A percentile compares a stretch with the other conserved stretches of the same genome.
Evolutionary conservation across 495 filamentous ascomycete genomes (phyloP).

Genomic region (Lepraria neglecta): DNA sequence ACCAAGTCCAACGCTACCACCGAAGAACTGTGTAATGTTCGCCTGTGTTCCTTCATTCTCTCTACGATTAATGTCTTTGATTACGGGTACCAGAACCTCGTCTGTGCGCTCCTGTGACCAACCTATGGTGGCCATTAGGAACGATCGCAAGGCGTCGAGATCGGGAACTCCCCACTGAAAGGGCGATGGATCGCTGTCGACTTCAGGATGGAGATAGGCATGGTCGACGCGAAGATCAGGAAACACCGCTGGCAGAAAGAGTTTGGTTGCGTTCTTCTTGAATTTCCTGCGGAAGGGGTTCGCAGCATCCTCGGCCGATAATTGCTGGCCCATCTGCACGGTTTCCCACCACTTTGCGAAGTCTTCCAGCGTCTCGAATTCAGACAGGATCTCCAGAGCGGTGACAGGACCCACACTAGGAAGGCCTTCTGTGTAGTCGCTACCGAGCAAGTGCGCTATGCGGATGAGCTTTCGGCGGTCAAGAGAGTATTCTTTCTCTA

Average conservation of each 20-base stretch:
- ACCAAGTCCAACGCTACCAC: conserved; percentile 51
- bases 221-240: conserved; percentile 66
- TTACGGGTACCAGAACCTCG: conserved; percentile 89
- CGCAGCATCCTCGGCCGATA: conserved; percentile 35
- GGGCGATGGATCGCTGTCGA: conserved; percentile 65
- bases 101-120: conserved; percentile 89
- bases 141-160: conserved; percentile 73
- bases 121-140: conserved; percentile 87
- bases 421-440: conserved; percentile 90
- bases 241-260: conserved; percentile 76
- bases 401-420: conserved; percentile 88
- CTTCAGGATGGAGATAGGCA: conserved; percentile 79
- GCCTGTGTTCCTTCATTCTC: conserved; percentile 85
- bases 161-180: conserved; percentile 97
- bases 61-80: conserved; percentile 85
- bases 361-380: conserved; percentile 61
- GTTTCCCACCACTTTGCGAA: conserved; percentile 85
- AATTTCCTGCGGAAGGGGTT: conserved; percentile 78
- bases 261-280: conserved; percentile 66
- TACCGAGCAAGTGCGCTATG: conserved; percentile 82
- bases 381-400: conserved; percentile 85
- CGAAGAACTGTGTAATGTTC: conserved; percentile 90
- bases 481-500: conserved; percentile 84
- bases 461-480: conserved; percentile 75
- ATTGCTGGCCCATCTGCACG: conserved; percentile 55